A percentile compares a stretch with the other conserved stretches of the same genome.
Evolutionary conservation across 2,329 filamentous ascomycete genomes (phyloP).

Genomic region (Ceratocystis papillata): DNA sequence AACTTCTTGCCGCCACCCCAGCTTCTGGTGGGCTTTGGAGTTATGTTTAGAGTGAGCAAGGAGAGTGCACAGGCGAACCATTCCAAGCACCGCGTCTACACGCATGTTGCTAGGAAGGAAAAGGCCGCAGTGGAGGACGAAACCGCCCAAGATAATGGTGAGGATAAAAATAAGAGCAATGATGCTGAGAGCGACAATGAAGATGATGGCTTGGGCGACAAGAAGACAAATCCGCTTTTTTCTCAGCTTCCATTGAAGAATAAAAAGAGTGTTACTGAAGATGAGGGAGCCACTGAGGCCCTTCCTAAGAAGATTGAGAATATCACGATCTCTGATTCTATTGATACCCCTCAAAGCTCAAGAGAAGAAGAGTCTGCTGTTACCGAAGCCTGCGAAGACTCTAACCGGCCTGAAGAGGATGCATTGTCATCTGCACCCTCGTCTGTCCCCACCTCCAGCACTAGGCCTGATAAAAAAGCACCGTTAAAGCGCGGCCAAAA

Average conservation of each 20-base stretch:
- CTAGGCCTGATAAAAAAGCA: constrained; percentile 37
- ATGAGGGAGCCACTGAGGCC: not conserved
- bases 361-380: constrained; percentile 8
- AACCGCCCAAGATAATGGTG: constrained; percentile 16
- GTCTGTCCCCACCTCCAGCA: constrained; percentile 22
- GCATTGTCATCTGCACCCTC: constrained; percentile 23
- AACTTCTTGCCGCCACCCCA: constrained; percentile 83
- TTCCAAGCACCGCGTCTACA: constrained; percentile 49
- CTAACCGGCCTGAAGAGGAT: constrained; percentile 25
- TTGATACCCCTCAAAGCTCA: not conserved
- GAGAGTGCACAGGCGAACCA: constrained; percentile 68
- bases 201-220: constrained; percentile 2
- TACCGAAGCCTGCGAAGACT: not conserved
- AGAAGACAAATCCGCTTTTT: constrained; percentile 16
- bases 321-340: not conserved
- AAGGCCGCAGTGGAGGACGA: constrained; percentile 28
- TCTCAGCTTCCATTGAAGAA: not conserved
- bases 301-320: not conserved
- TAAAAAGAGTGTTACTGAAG: not conserved
- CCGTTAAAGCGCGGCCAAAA: constrained; percentile 61
- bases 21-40: constrained; percentile 73
- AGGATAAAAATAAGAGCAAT: not conserved
- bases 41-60: constrained; percentile 81
- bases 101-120: constrained; percentile 16
- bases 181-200: not conserved